Conservation (phyloP, 257 asterid genomes). For the Solanum acaule region DNA sequence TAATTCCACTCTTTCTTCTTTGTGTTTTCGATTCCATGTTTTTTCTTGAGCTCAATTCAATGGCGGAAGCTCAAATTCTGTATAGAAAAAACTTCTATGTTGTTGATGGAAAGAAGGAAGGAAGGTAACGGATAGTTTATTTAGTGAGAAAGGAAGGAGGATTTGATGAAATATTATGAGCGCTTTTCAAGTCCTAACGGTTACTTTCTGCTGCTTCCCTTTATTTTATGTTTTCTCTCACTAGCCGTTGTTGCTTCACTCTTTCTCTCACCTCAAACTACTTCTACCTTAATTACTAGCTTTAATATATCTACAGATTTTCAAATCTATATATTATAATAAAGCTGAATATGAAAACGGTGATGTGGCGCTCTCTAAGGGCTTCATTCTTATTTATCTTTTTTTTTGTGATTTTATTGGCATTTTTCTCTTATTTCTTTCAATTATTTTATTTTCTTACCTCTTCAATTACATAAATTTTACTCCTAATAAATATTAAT, state of each 20-base stretch:
- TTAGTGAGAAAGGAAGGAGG: not conserved
- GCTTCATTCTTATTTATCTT: no score
- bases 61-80: not conserved
- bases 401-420: no score
- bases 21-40: conserved; percentile 50
- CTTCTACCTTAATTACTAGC: not conserved
- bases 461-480: no score
- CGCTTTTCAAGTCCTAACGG: conserved; percentile 28
- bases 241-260: not conserved
- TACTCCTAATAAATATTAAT: no score
- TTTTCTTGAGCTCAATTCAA: not conserved
- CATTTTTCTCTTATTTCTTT: no score
- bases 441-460: no score
- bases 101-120: not conserved
- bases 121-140: not conserved
- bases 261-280: not conserved
- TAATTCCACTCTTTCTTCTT: conserved; percentile 78
- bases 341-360: no score
- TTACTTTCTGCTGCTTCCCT: conserved; percentile 24
- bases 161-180: not conserved
- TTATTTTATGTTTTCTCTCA: not conserved
- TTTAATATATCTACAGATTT: no score
- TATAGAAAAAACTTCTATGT: conserved; percentile 10
- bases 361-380: no score
- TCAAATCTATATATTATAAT: no score